Conservation (phyloP, 768 basidiomycete genomes). For the Psilocybe sp. region DNA sequence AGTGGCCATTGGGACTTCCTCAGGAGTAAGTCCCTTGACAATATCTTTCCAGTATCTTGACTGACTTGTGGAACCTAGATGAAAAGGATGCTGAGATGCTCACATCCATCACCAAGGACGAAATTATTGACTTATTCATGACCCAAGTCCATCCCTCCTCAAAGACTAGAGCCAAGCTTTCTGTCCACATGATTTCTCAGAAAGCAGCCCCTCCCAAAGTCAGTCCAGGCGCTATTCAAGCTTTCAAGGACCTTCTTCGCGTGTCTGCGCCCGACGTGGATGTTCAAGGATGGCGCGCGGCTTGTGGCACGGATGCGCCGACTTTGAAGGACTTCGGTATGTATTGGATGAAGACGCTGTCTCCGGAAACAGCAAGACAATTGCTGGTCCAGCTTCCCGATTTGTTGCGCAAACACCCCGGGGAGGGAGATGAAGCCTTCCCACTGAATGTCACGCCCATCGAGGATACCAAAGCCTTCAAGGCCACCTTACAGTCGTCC, state of each 20-base stretch:
- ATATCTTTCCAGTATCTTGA: conserved; percentile 4
- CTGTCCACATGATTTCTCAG: conserved; percentile 77
- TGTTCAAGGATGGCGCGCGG: conserved; percentile 47
- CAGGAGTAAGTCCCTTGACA: conserved; percentile 53
- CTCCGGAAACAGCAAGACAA: conserved; percentile 35
- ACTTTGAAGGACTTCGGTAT: conserved; percentile 55
- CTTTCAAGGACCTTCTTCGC: conserved; percentile 54
- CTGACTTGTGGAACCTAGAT: conserved; percentile 39
- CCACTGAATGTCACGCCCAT: conserved; percentile 56
- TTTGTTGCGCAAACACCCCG: conserved; percentile 56
- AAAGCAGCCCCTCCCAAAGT: conserved; percentile 59
- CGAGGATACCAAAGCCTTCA: conserved; percentile 66
- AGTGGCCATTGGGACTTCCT: conserved; percentile 85
- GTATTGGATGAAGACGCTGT: conserved; percentile 56
- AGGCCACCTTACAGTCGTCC: conserved; percentile 50
- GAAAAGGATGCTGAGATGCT: conserved; percentile 70
- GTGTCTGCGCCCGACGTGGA: conserved; percentile 48
- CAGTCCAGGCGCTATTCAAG: conserved; percentile 59
- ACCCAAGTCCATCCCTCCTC: conserved; percentile 70
- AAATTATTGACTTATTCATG: conserved; percentile 71
- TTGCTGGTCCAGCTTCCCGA: conserved; percentile 55
- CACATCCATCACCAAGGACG: conserved; percentile 64
- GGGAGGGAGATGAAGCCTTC: conserved; percentile 45
- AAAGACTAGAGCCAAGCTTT: conserved; percentile 72
- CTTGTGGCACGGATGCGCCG: conserved; percentile 55